These are phyloP conservation scores for Geotrichum australiense DNA, from an alignment of 1,139 yeast genomes.

Conservation along the genomic window DNA sequence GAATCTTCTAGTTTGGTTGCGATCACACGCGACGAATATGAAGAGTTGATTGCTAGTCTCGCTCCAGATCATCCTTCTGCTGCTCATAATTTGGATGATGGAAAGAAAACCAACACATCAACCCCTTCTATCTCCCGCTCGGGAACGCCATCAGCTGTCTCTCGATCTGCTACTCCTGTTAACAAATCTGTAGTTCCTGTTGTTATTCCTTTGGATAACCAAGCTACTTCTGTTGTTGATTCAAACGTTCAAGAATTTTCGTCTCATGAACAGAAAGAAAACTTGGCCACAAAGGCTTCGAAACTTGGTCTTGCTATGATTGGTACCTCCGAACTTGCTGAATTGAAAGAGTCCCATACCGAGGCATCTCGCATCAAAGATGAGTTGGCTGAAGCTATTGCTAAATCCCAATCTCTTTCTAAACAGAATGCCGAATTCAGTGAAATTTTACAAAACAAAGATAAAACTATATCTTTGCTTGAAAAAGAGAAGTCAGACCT, in stretches of 20 bases:
- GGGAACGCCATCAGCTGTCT: slow-evolving; percentile 1
- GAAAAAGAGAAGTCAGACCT: slow-evolving; percentile 15
- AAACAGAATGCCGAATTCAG: not conserved
- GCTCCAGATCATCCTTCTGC: slow-evolving; percentile 12
- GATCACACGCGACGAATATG: slow-evolving; percentile 36
- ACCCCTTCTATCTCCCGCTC: slow-evolving; percentile 11
- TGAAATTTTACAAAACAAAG: not conserved
- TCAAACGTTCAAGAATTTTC: not conserved
- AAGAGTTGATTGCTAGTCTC: slow-evolving; percentile 17
- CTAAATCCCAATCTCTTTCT: not conserved
- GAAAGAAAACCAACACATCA: slow-evolving; percentile 7
- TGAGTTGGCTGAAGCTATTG: not conserved
- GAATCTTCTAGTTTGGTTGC: slow-evolving; percentile 37
- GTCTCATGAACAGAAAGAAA: slow-evolving; percentile 8
- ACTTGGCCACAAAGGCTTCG: slow-evolving; percentile 25
- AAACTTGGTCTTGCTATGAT: slow-evolving; percentile 26
- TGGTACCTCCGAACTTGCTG: slow-evolving; percentile 28
- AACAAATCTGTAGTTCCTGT: not conserved
- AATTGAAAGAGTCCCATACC: slow-evolving; percentile 24
- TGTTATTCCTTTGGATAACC: not conserved
- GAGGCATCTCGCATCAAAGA: not conserved
- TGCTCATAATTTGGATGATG: too few relatives aligned
- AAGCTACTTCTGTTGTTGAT: not conserved
- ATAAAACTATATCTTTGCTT: not conserved
- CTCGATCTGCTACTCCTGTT: slow-evolving; percentile 6